Base-by-base conservation (phyloP, 441 rosid genomes). In the Erodium chrysanthum region DNA sequence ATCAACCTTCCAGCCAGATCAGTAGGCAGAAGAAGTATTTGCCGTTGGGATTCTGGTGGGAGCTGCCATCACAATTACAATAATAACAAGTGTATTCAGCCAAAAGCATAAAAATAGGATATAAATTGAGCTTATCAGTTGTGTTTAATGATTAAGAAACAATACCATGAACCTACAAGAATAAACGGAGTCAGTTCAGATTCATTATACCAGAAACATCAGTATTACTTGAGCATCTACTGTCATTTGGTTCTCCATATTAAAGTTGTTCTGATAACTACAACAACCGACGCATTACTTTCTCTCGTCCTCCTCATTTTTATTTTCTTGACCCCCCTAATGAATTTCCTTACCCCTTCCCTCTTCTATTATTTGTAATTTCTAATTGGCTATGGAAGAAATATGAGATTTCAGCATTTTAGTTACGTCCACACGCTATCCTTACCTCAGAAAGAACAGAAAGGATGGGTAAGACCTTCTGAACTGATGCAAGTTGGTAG, bases 371-470 rank as follows among this genome's bases (percentile, higher is more conserved):
- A 7, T 9, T 14, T 46, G 58, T 5, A 50, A 15, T 50, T 50
- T 50, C 21, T 12, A 15, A 25, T 3, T 25, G 29, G 29, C 29
- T 25, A 25, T 3, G 3, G 29, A 25, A 3, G 33, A 25, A 25
- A 5, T 18, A n/a, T 56, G 7, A 10, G 5, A 23, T 22, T 3
- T 60, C 17, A 61, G 7, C 35, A 12, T 14, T 11, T 31, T n/a
- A 50, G 11, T 4, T 8, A 44, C 4, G 29, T 31, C 27, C 42
- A 15, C 11, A 7, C 71, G 29, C 33, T 17, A 37, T 50, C 63
- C 73, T 75, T 68, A 89, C 98, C 95, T 93, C 97, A 12, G 88
- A 77, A 76, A 93, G 69, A 71, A 79, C 80, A 65, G 98, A 87
- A 75, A 93, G 88, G 68, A 84, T 42, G 14, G 87, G 89, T 37